Conservation (phyloP, 768 basidiomycete genomes). For the Galerina sulciceps region DNA sequence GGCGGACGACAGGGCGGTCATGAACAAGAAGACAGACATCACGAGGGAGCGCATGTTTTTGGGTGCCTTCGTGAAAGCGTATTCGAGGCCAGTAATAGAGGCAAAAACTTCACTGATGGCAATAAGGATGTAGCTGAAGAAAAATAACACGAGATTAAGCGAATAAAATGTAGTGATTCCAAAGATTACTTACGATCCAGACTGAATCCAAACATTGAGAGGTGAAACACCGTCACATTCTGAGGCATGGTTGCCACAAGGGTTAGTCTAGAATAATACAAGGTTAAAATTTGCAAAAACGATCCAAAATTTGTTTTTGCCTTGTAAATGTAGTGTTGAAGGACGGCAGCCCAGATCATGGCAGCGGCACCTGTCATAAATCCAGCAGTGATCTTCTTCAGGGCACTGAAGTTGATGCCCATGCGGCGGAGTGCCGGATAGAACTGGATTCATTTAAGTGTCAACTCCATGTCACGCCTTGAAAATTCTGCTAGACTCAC, state of each 20-base stretch:
- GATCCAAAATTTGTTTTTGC: conserved; percentile 39
- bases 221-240: conserved; percentile 59
- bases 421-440: conserved; percentile 59
- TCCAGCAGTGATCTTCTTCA: conserved; percentile 63
- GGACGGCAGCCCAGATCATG: conserved; percentile 74
- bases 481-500: conserved; percentile 29
- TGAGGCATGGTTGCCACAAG: conserved; percentile 55
- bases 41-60: conserved; percentile 88
- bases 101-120: conserved; percentile 80
- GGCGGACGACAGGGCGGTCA: conserved; percentile 60
- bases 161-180: not conserved
- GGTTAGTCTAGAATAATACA: conserved; percentile 38
- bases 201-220: conserved; percentile 81
- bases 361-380: conserved; percentile 58
- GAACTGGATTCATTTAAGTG: conserved; percentile 37
- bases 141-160: not conserved
- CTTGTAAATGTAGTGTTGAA: conserved; percentile 79
- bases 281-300: not conserved
- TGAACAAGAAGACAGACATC: conserved; percentile 71
- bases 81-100: conserved; percentile 83
- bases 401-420: conserved; percentile 58
- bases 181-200: conserved; percentile 54
- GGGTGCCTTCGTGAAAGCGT: conserved; percentile 92
- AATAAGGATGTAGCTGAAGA: conserved; percentile 62
- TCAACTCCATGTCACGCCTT: not conserved